These are phyloP conservation scores for Podospora anserina DNA, from an alignment of 495 filamentous ascomycete genomes.

Conservation along the genomic window DNA sequence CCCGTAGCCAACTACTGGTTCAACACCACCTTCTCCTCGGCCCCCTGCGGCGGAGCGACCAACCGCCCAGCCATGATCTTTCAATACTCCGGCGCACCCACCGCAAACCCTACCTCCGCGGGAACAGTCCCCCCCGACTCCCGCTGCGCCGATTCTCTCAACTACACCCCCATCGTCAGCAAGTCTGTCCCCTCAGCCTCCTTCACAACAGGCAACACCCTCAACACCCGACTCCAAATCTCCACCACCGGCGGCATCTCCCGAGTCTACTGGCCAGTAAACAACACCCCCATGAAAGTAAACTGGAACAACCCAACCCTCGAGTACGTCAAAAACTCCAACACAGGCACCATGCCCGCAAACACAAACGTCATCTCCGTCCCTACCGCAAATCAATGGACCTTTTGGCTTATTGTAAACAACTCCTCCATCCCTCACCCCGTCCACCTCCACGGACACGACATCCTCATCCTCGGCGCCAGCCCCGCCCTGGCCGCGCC, in stretches of 20 bases:
- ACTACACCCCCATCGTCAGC: constrained; percentile 26
- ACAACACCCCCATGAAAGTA: constrained; percentile 31
- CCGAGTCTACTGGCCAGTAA: constrained; percentile 32
- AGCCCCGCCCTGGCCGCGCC: constrained; percentile 2
- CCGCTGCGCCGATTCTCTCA: constrained; percentile 22
- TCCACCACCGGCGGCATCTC: constrained; percentile 7
- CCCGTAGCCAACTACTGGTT: constrained; percentile 58
- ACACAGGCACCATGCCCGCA: constrained; percentile 28
- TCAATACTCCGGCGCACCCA: constrained; percentile 37
- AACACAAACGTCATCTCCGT: constrained; percentile 33
- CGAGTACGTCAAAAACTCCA: constrained; percentile 32
- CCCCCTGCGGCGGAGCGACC: constrained; percentile 26
- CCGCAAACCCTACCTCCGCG: constrained; percentile 24
- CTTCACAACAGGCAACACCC: constrained; percentile 14
- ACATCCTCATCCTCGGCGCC: constrained; percentile 53
- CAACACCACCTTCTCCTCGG: constrained; percentile 33
- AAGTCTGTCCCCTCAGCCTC: constrained; percentile 16
- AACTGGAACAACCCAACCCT: constrained; percentile 38
- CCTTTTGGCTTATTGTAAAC: constrained; percentile 40
- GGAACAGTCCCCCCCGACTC: constrained; percentile 17
- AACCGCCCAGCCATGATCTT: constrained; percentile 36
- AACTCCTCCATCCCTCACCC: constrained; percentile 40
- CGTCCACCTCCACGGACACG: constrained; percentile 58
- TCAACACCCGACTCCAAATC: constrained; percentile 16
- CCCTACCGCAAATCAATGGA: constrained; percentile 27